Evolutionary conservation across 1,284 basidiomycete genomes (phyloP).

Genomic region (Chondrostereum purpureum): DNA sequence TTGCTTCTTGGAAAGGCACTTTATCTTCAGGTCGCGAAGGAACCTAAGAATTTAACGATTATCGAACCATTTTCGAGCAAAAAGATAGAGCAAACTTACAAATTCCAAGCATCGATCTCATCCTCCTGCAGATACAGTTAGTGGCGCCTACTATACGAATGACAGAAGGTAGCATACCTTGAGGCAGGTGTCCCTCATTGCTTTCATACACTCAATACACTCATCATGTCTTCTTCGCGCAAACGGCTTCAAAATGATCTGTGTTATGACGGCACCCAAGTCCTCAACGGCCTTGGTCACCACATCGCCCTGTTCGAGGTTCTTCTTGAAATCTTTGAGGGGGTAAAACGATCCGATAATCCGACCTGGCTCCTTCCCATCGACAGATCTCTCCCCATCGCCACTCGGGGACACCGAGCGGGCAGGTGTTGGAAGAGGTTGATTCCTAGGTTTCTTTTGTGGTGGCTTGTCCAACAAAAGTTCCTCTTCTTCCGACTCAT

Average conservation of each 20-base stretch:
- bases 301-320: conserved; percentile 66
- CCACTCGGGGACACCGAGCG: conserved; percentile 37
- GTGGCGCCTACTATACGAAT: not conserved
- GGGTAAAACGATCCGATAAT: conserved; percentile 73
- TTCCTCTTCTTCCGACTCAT: conserved; percentile 27
- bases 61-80: conserved; percentile 6
- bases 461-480: conserved; percentile 20
- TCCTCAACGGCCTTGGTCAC: conserved; percentile 82
- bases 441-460: conserved; percentile 10
- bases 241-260: conserved; percentile 68
- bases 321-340: conserved; percentile 67
- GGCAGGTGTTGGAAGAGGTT: conserved; percentile 39
- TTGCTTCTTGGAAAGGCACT: conserved; percentile 40
- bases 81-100: conserved; percentile 33
- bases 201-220: conserved; percentile 66
- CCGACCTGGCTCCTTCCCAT: conserved; percentile 45
- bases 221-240: conserved; percentile 57
- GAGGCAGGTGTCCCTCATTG: conserved; percentile 59
- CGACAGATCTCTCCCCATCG: conserved; percentile 16
- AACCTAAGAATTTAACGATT: conserved; percentile 37
- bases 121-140: conserved; percentile 47
- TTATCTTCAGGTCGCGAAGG: conserved; percentile 46
- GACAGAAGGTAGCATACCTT: conserved; percentile 33
- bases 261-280: conserved; percentile 60
- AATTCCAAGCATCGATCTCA: conserved; percentile 74